These are phyloP conservation scores for Sophora flavescens DNA, from an alignment of 306 rosid genomes.

Conservation along the genomic window DNA sequence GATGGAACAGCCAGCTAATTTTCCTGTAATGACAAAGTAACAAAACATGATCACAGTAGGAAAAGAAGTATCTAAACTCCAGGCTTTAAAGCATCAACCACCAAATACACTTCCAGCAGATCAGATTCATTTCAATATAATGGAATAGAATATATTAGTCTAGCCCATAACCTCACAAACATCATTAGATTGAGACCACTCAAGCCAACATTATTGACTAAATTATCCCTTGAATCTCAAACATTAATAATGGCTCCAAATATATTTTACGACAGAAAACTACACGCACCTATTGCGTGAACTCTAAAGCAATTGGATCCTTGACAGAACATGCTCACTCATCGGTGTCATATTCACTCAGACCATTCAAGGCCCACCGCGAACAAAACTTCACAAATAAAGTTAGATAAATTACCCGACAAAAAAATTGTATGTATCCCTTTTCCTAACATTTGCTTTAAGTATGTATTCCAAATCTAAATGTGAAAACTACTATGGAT, in stretches of 20 bases:
- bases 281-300: not conserved
- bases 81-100: conserved; percentile 3
- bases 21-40: not conserved
- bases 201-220: conserved; percentile 3
- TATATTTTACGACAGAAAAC: not conserved
- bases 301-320: conserved; percentile 4
- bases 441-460: conserved; percentile 7
- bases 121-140: conserved; percentile 27
- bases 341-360: not conserved
- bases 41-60: not conserved
- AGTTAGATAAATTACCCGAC: too few species aligned
- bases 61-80: not conserved
- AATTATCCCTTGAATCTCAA: conserved; percentile 15
- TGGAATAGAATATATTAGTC: not conserved
- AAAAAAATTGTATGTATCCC: not conserved
- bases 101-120: not conserved
- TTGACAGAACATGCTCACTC: conserved; percentile 11
- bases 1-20: conserved; percentile 22
- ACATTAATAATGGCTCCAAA: not conserved
- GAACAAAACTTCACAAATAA: not conserved
- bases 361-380: not conserved
- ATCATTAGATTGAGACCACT: not conserved
- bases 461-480: conserved; percentile 23
- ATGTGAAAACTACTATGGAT: conserved; percentile 9
- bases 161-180: not conserved